Evolutionary conservation across 306 rosid genomes (phyloP).

Genomic region (Cucurbita argyrosperma): DNA sequence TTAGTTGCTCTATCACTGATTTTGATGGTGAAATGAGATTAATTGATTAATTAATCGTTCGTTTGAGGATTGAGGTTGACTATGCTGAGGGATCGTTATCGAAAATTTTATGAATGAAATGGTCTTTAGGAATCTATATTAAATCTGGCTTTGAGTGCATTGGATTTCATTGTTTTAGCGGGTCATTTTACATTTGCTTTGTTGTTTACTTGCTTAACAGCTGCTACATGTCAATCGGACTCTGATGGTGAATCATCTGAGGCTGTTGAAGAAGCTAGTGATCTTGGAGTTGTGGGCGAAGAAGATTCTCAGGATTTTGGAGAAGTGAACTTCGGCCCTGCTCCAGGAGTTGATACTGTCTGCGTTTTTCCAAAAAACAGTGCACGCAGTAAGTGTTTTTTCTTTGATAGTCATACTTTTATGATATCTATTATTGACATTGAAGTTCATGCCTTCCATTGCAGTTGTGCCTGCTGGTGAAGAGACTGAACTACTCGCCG

Average conservation of each 20-base stretch:
- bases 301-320: constrained; percentile 59
- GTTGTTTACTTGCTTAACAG: constrained; percentile 14
- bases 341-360: constrained; percentile 66
- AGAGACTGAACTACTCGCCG: constrained; percentile 70
- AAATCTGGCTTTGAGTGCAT: background rate
- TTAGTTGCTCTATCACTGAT: background rate
- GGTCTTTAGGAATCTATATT: background rate
- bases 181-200: background rate
- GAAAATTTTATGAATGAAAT: background rate
- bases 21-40: background rate
- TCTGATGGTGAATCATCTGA: constrained; percentile 32
- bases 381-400: constrained; percentile 38
- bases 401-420: background rate
- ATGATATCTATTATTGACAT: background rate
- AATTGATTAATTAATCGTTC: background rate
- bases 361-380: constrained; percentile 63
- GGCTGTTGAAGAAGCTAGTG: constrained; percentile 45
- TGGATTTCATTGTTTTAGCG: background rate
- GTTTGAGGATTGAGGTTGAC: background rate
- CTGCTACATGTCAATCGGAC: constrained; percentile 56
- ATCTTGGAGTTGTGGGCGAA: constrained; percentile 64
- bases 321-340: constrained; percentile 41
- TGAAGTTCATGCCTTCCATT: constrained; percentile 13
- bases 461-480: constrained; percentile 80
- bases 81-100: background rate